phyloP scores from a whole-genome alignment of 805 yeast species.

The Torulaspora microellipsoides region DNA sequence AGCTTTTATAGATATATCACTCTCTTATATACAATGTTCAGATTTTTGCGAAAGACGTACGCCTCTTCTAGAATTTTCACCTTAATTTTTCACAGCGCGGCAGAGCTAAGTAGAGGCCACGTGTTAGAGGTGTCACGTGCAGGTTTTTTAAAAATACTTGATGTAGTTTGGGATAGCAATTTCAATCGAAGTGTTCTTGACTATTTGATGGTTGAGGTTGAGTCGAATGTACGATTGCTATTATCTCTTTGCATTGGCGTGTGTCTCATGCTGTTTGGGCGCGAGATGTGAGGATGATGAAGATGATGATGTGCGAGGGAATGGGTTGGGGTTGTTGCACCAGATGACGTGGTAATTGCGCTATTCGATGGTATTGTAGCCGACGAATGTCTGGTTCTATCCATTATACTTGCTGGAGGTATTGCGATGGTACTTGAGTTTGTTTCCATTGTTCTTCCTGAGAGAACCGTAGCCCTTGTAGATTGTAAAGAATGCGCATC shows the following conservation, averaged over 20 bases:
- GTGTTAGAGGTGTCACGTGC: conserved; percentile 5
- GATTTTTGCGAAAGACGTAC: no score
- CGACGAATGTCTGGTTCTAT: conserved; percentile 39
- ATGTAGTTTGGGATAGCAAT: no score
- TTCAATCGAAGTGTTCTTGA: no score
- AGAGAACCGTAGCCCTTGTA: conserved; percentile 35
- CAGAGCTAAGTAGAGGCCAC: neutral
- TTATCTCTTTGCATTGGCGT: conserved; percentile 18
- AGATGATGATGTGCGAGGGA: conserved; percentile 9
- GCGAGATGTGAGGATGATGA: conserved; percentile 13
- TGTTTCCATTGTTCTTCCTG: conserved; percentile 41
- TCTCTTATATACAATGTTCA: no score
- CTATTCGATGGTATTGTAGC: conserved; percentile 17
- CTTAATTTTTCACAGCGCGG: no score
- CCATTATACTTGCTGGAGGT: conserved; percentile 69
- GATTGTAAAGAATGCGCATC: conserved; percentile 35
- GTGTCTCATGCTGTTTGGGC: conserved; percentile 21
- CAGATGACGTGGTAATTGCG: conserved; percentile 16
- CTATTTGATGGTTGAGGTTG: conserved; percentile 20
- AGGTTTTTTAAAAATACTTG: no score
- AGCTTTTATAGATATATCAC: no score
- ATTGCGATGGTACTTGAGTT: conserved; percentile 66
- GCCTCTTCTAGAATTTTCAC: no score
- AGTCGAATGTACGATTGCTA: conserved; percentile 19
- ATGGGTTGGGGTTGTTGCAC: conserved; percentile 12